Evolutionary conservation across 352 stramenopile genomes (phyloP), one percentile per base, ranked within the genome.

Genomic region (Globisporangium echinulatum): DNA sequence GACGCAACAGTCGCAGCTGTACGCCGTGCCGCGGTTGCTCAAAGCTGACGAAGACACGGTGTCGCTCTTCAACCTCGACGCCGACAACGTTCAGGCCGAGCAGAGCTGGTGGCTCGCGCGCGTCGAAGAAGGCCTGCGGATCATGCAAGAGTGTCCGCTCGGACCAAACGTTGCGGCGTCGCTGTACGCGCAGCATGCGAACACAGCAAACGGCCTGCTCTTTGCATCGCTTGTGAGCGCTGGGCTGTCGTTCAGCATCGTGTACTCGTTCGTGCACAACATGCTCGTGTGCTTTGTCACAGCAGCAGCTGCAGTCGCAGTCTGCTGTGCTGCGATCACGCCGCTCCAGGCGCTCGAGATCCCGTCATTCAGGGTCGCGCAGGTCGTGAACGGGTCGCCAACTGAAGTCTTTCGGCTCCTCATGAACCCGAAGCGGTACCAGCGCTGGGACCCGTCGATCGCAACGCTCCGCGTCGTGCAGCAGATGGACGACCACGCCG

Each of bases 61-160:
- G 14, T 90, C 79, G 43, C 75, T 94, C 2, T 94, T 94, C 55
- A 94, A 94, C 54, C 51, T 94, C n/a, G 85, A 94, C 49, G 83
- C 75, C 5, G 85, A 94, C 60, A 92, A 88, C 38, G 77, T 77
- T 61, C 87, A 88, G 60, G 77, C 79, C 15, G 85, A 94, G 68
- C 85, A 94, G 63, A 76, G 78, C 39, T 94, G 85, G 85, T 94
- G 85, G 85, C 69, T 94, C 46, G 85, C 84, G 43, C 72, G 83
- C 49, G 85, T 94, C 19, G 79, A 91, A 57, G 85, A 87, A 61
- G 85, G 85, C 0, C 68, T 94, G 49, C 73, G 85, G 6, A 74
- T 94, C 54, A 93, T 94, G 85, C 85, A 94, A 58, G 85, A 94
- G 68, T 94, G 81, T 63, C 83, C 85, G 13, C 63, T 93, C 5